A percentile compares a stretch with the other conserved stretches of the same genome.
Conservation (phyloP, 306 rosid species). For the Sicyos baderoa region DNA sequence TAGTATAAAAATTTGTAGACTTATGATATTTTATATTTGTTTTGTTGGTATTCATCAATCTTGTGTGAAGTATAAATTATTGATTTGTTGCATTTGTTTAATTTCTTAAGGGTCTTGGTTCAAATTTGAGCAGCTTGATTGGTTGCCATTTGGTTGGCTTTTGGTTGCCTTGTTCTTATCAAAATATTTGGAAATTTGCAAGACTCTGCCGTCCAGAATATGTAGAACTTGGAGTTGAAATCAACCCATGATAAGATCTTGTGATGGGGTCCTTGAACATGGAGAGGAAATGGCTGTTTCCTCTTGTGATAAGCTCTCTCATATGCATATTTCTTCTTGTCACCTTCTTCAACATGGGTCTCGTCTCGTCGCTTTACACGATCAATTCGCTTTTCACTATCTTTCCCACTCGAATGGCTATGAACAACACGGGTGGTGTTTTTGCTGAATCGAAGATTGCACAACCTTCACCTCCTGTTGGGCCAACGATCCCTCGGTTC, state of each 20-base stretch:
- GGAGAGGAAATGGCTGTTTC: conserved; percentile 84
- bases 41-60: not conserved
- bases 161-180: conserved; percentile 15
- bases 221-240: not conserved
- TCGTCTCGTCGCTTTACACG: conserved; percentile 53
- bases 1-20: not conserved
- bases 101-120: conserved; percentile 12
- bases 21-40: not conserved
- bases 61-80: conserved; percentile 6
- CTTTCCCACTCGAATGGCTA: conserved; percentile 38
- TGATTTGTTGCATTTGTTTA: conserved; percentile 10
- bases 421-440: conserved; percentile 30
- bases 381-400: conserved; percentile 60
- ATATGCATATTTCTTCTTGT: conserved; percentile 53
- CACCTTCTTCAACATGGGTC: conserved; percentile 63
- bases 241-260: conserved; percentile 19
- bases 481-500: conserved; percentile 52
- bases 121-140: conserved; percentile 9
- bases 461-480: conserved; percentile 36
- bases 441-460: conserved; percentile 45
- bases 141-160: conserved; percentile 15
- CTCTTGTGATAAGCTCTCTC: conserved; percentile 52
- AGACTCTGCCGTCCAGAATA: conserved; percentile 1
- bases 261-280: conserved; percentile 49
- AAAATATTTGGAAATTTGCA: not conserved